Conservation (phyloP, 345 rosid genomes). For the Lepidium aucheri region DNA sequence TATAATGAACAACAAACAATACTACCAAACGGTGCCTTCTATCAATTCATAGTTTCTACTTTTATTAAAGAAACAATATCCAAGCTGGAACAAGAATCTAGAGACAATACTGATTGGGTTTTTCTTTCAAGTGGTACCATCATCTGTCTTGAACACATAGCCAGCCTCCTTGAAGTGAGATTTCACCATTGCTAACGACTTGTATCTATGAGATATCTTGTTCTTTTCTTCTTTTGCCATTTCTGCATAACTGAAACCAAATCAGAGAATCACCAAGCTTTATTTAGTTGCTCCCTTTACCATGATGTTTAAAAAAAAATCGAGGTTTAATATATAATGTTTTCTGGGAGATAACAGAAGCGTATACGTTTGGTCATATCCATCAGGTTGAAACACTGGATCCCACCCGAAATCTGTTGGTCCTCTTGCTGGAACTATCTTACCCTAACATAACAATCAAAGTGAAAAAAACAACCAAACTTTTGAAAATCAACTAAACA, state of each 20-base stretch:
- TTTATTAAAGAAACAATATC: background rate
- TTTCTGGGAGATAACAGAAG: background rate
- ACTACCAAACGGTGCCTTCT: background rate
- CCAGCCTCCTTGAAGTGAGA: constrained; percentile 66
- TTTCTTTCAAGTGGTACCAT: constrained; percentile 12
- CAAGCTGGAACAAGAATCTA: background rate
- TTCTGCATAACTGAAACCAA: constrained; percentile 58
- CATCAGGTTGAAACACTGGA: constrained; percentile 90
- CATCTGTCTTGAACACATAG: constrained; percentile 38
- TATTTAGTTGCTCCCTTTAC: background rate
- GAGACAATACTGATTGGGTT: background rate
- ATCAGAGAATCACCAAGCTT: background rate
- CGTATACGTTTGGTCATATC: constrained; percentile 65
- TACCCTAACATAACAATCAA: constrained; percentile 57
- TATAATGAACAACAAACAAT: background rate
- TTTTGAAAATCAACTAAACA: background rate
- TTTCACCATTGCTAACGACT: constrained; percentile 64
- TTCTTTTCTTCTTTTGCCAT: constrained; percentile 94
- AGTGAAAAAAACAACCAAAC: background rate
- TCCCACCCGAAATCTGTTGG: constrained; percentile 96
- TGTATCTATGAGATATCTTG: constrained; percentile 82
- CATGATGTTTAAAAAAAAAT: background rate
- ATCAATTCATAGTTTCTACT: background rate
- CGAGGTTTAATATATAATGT: background rate
- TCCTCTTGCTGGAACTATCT: constrained; percentile 81